Evolutionary conservation across 78 protist genomes (phyloP), one percentile per base, ranked within the genome.

Genomic region (Dictyostelium firmibasis): DNA sequence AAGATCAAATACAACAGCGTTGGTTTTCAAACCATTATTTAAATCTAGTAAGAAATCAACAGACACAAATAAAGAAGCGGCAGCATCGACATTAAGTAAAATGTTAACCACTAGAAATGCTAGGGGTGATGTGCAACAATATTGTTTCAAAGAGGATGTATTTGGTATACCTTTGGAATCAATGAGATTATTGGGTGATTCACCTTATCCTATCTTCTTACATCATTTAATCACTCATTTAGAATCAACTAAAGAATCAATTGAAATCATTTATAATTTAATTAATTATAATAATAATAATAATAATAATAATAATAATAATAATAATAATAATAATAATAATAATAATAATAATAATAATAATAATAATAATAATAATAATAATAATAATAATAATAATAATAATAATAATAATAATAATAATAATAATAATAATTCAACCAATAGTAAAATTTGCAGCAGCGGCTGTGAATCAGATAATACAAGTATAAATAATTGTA

Each of bases 121-220:
- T 18, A 62, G 60, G 23, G 38, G 83, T 27, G 94, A 89, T 70
- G 53, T 84, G 1, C 62, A 33, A 27, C 87, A 89, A 1, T 50
- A 53, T 27, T 81, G 60, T 57, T 75, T 78, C 9, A 79, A 81
- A 25, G 94, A 89, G 29, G 94, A 41, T 69, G 82, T 89, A 31
- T 64, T 89, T 81, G 94, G 83, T 29, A 27, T 81, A 7, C 86
- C 94, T 8, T 43, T 89, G 14, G 94, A 81, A 18, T 76, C 76
- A n/a, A 25, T 81, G 44, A 41, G 94, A 64, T 7, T 89, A 8
- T 27, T 33, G 4, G 86, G 70, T 33, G 94, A 89, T n/a, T 43
- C 64, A 16, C 85, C 43, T 25, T 78, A 75, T 69, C 94, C 94
- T 11, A 16, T 89, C 11, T 89, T 89, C 27, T 14, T 69, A 27